A percentile compares a stretch with the other conserved stretches of the same genome.
Evolutionary conservation across 768 basidiomycete species (phyloP).

Genomic region (Amanita brunnescens): DNA sequence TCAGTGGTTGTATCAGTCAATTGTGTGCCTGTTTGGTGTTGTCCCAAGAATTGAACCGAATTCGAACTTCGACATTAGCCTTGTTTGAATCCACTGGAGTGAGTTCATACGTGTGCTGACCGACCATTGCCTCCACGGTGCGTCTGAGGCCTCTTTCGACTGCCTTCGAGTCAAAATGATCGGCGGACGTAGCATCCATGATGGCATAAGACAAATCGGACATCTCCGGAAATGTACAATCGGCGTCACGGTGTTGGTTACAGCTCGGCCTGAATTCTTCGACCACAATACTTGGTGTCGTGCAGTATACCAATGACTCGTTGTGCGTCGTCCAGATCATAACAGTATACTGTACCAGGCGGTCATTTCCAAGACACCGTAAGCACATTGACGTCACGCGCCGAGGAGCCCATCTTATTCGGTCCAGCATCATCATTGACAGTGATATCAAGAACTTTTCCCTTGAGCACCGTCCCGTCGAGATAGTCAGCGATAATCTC

Average conservation of each 20-base stretch:
- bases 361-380: conserved; percentile 46
- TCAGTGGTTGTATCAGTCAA: conserved; percentile 23
- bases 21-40: conserved; percentile 32
- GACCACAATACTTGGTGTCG: conserved; percentile 25
- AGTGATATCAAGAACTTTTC: conserved; percentile 31
- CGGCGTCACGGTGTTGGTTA: conserved; percentile 13
- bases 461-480: conserved; percentile 38
- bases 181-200: not conserved
- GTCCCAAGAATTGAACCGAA: conserved; percentile 41
- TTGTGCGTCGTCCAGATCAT: conserved; percentile 26
- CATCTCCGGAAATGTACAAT: not conserved
- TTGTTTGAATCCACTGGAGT: conserved; percentile 3
- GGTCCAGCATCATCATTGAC: conserved; percentile 28
- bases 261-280: conserved; percentile 38
- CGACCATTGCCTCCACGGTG: not conserved
- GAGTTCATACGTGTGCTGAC: not conserved
- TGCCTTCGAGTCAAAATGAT: not conserved
- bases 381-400: conserved; percentile 28
- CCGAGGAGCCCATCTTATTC: conserved; percentile 32
- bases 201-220: not conserved
- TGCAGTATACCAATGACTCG: conserved; percentile 30
- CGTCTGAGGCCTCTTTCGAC: not conserved
- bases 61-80: conserved; percentile 20
- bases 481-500: conserved; percentile 32
- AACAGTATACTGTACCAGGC: conserved; percentile 29